Base-by-base conservation (phyloP, 2,329 filamentous ascomycete species). In the Phaeoacremonium minimum region DNA sequence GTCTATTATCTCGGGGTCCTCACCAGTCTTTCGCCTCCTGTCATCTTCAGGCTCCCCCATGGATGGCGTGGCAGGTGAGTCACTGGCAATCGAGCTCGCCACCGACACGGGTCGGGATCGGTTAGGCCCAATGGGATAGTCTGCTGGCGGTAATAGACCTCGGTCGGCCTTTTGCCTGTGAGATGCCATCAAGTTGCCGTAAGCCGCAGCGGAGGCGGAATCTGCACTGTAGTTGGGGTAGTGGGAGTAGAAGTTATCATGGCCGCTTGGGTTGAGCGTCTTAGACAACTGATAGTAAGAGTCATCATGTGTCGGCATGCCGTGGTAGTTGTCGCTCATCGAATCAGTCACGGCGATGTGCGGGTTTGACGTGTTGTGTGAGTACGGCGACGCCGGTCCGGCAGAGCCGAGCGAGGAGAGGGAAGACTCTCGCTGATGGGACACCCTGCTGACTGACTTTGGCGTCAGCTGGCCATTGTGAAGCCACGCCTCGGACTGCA, bases 371-470 rank as follows among this genome's bases (percentile, higher is more conserved):
- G 65, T 71, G 49, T 66, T 76, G 39, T 69, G 61, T 28, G 67
- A 70, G 52, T 67, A 81, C 4, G 77, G 77, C 14, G 78, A 82
- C 0, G 70, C 64, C 14, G 77, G 77, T n/a, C 73, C 75, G 22
- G 73, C 67, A 1, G 77, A 81, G 9, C 73, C 75, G 28, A 80
- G 49, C 0, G 78, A 81, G 0, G 77, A 81, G 26, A 78, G 59
- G 6, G 77, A 81, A 3, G 77, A 75, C 45, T 81, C 76, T 46
- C 77, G 71, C 31, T 81, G 67, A 48, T 82, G 77, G 17, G 64
- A 49, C 26, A 66, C 53, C 13, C 65, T 61, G 38, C 57, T 55
- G 28, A 58, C 43, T 8, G 53, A 46, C 49, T 61, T 63, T 15
- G 60, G 55, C 26, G 60, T 61, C 42, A 61, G 54, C 41, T 65